Evolutionary conservation across 257 asterid genomes (phyloP), one percentile per base, ranked within the genome.

Genomic region (Perilla frutescens): DNA sequence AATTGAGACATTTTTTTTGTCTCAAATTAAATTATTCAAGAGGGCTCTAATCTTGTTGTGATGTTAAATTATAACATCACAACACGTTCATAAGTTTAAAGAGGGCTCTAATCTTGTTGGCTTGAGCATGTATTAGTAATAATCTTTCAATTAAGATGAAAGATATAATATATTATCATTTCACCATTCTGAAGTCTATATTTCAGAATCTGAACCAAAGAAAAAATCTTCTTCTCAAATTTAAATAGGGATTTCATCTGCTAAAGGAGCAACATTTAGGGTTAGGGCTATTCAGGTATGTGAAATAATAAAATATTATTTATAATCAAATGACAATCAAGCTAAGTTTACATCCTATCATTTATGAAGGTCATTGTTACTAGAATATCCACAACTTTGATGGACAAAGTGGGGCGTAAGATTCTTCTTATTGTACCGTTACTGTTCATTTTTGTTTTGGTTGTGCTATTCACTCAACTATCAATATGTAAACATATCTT

Each of bases 341-440:
- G 61, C 71, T 78, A 36, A 65, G 31, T 47, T 9, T 40, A 47
- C n/a, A 32, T 71, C 44, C n/a, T 51, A 20, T 76, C 31, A 36
- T 50, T 59, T 70, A 31, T 49, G 56, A 71, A 91, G 98, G 96
- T 87, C 55, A 34, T 93, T 76, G 94, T 81, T 66, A 89, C 96
- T 71, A 96, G 83, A 56, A 79, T 89, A 67, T 75, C 97, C 2
- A 71, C 93, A 60, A 71, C 84, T 53, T 65, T 93, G 84, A 86
- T 85, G 74, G 98, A 93, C 83, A 88, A 73, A 81, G 87, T 89
- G 0, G 98, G 98, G 49, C 94, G 98, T 51, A 82, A 96, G 81
- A 82, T 88, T 76, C 97, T 93, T 75, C 97, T 91, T 66, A 79
- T 88, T 6, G 97, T 93, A 79, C 9, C 92, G 81, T 5, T 54